Conservation (phyloP, 202 grass and related monocot species). For the Zizania palustris region DNA sequence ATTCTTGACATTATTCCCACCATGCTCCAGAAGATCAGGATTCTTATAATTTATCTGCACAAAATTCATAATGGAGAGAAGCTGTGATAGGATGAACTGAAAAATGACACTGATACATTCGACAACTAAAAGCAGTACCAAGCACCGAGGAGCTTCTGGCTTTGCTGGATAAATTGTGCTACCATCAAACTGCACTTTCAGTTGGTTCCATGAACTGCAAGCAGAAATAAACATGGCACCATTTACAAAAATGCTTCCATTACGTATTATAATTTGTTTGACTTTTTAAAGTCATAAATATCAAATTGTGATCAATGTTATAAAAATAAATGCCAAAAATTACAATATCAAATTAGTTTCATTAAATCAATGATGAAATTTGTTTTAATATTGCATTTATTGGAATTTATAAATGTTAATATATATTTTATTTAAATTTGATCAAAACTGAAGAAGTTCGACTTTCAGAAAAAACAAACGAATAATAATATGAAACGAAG, state of each 20-base stretch:
- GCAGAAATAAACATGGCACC: constrained; percentile 18
- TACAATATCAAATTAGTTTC: no score
- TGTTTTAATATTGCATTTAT: no score
- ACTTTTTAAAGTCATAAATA: no score
- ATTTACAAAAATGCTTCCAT: background rate
- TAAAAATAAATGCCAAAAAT: no score
- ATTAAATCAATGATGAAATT: no score
- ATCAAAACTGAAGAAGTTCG: no score
- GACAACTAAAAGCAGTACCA: constrained; percentile 44
- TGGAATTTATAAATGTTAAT: no score
- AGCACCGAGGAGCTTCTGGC: constrained; percentile 27
- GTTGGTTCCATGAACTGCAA: constrained; percentile 40
- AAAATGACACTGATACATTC: background rate
- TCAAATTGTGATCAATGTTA: no score
- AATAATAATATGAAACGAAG: no score
- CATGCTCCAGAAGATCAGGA: constrained; percentile 25
- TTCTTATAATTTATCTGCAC: constrained; percentile 40
- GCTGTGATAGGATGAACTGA: constrained; percentile 12
- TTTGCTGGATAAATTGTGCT: constrained; percentile 24
- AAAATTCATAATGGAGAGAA: constrained; percentile 7
- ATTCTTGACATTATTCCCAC: constrained; percentile 26
- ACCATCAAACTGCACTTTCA: constrained; percentile 36
- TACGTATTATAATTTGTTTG: no score
- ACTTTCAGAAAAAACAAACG: no score
- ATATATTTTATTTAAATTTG: no score